Percentiles rank a stretch among this genome's conserved stretches.
Conservation (phyloP, 2,329 filamentous ascomycete genomes). For the Fusarium beomiforme region DNA sequence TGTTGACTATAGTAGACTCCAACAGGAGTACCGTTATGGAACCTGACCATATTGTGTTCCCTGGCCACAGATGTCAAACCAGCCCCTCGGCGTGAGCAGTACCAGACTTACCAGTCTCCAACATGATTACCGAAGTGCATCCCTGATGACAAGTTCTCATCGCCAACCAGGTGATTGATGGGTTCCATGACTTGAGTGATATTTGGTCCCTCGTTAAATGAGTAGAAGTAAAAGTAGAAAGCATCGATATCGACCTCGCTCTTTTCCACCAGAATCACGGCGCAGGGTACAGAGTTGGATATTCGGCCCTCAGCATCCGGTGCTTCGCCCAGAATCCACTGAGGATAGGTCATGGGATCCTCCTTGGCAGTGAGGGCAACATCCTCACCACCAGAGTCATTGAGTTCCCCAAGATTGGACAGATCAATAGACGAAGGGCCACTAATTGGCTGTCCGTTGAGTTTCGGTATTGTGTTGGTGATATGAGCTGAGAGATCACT, state of each 20-base stretch:
- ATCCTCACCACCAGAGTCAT: slow-evolving; percentile 21
- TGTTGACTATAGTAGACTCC: slow-evolving; percentile 46
- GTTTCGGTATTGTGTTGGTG: slow-evolving; percentile 42
- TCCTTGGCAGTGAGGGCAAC: slow-evolving; percentile 43
- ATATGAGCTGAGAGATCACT: slow-evolving; percentile 46
- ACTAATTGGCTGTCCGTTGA: slow-evolving; percentile 27
- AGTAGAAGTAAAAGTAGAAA: slow-evolving; percentile 51
- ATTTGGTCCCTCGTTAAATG: slow-evolving; percentile 46
- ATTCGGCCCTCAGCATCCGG: slow-evolving; percentile 36
- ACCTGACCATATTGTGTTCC: slow-evolving; percentile 45
- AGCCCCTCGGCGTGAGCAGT: too few species aligned
- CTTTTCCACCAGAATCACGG: slow-evolving; percentile 46
- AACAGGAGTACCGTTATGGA: slow-evolving; percentile 39
- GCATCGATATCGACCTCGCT: slow-evolving; percentile 42
- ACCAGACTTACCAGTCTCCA: slow-evolving; percentile 42
- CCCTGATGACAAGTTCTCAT: slow-evolving; percentile 16
- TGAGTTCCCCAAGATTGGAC: slow-evolving; percentile 45
- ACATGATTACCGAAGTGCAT: slow-evolving; percentile 47
- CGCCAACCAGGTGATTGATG: slow-evolving; percentile 32
- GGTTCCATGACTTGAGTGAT: slow-evolving; percentile 47
- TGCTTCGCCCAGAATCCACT: slow-evolving; percentile 43
- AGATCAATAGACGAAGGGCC: slow-evolving; percentile 38
- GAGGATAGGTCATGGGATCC: slow-evolving; percentile 40
- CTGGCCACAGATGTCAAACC: slow-evolving; percentile 2
- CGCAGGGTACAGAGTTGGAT: slow-evolving; percentile 43